Base-by-base conservation (phyloP, 129 eudicot species). In the Centella asiatica region DNA sequence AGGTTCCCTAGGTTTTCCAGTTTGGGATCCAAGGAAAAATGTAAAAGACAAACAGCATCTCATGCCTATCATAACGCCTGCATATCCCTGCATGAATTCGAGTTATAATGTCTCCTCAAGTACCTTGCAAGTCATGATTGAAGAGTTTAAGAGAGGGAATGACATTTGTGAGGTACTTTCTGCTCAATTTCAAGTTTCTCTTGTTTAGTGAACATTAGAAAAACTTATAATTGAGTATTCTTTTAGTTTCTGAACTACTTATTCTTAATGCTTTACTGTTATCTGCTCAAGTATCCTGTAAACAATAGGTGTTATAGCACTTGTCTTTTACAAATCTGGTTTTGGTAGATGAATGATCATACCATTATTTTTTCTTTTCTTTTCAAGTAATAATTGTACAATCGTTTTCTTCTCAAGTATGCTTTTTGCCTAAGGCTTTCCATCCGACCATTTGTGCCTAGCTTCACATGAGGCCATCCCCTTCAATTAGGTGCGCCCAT, bases 11-110 rank as follows among this genome's bases (percentile, higher is more conserved):
- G 86, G 86, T 31, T 61, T 80, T 47, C 83, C 72, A 56, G 79
- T 80, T 61, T 84, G 90, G 90, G 90, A 84, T 65, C 90, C 90
- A 17, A 71, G 86, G 66, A 77, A 70, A 71, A 67, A 84, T 51
- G 66, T 59, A 15, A 83, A 72, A 69, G 90, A 84, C 67, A 77
- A 72, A 60, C 76, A 39, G 36, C 90, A 84, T 27, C 60, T 84
- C 59, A 84, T 84, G 90, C 90, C 90, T 42, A 84, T 84, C 33
- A 84, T 84, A 44, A 84, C 86, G 57, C 90, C 90, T 9, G 90
- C 86, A 48, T 84, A 77, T 77, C 90, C 90, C 37, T 70, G 86
- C 77, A 84, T 84, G 90, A 84, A 84, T 59, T 84, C 90, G 61
- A 84, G 90, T 73, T 80, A 84, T 65, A 84, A 84, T 57, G 86